Conservation (phyloP, 192 early-diverging fungal genomes). For the Glomus cerebriforme region DNA sequence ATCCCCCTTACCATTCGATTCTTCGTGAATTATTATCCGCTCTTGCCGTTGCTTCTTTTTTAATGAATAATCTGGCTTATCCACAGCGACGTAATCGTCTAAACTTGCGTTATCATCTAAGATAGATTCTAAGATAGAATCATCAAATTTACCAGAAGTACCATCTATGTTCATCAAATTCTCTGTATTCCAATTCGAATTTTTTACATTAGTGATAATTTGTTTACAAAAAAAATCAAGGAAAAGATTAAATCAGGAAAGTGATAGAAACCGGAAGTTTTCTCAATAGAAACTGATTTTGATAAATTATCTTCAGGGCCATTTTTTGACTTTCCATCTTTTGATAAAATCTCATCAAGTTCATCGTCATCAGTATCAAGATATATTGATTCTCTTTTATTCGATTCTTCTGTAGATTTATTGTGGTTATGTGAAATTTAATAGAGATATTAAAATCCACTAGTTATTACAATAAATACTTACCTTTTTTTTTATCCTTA, state of each 20-base stretch:
- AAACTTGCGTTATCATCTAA: neutral
- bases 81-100: neutral
- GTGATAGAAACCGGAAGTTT: neutral
- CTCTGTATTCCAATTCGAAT: neutral
- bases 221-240: neutral
- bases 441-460: neutral
- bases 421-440: neutral
- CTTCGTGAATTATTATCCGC: neutral
- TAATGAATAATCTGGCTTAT: neutral
- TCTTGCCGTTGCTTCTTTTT: neutral
- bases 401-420: neutral
- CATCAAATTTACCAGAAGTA: neutral
- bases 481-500: neutral
- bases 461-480: neutral
- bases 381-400: neutral
- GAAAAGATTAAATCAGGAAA: neutral
- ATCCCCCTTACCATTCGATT: neutral
- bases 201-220: neutral
- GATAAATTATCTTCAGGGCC: neutral
- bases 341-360: neutral
- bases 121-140: neutral
- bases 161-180: neutral
- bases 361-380: neutral
- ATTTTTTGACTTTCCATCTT: neutral
- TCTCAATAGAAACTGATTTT: neutral